These are phyloP conservation scores for Stephania japonica DNA, from an alignment of 164 flowering plant genomes.

Conservation along the genomic window DNA sequence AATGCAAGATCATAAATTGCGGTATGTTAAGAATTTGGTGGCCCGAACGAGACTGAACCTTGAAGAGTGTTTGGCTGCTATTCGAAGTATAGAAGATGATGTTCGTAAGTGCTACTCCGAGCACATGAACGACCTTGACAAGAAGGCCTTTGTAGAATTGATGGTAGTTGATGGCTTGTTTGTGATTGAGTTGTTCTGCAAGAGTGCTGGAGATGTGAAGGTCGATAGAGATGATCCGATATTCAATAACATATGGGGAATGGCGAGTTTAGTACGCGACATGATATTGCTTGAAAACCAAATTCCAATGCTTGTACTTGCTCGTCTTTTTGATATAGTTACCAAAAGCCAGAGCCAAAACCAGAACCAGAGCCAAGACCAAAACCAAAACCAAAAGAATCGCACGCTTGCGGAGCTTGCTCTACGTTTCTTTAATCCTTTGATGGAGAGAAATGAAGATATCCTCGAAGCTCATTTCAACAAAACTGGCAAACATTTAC, in stretches of 20 bases:
- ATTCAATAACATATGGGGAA: slow-evolving; percentile 35
- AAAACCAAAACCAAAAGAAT: not conserved
- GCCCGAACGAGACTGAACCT: slow-evolving; percentile 16
- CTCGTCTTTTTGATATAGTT: not conserved
- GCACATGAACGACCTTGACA: slow-evolving; percentile 17
- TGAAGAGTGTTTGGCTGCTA: slow-evolving; percentile 12
- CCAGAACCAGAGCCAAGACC: not conserved
- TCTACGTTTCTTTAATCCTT: slow-evolving; percentile 3
- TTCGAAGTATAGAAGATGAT: slow-evolving; percentile 31
- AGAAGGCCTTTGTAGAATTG: slow-evolving; percentile 48
- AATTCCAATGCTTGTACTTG: slow-evolving; percentile 27
- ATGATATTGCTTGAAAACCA: slow-evolving; percentile 60
- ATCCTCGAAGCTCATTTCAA: not conserved
- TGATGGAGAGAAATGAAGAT: slow-evolving; percentile 2
- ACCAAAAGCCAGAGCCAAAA: not conserved
- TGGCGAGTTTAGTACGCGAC: slow-evolving; percentile 41
- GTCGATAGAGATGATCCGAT: slow-evolving; percentile 32
- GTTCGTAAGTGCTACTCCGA: slow-evolving; percentile 48
- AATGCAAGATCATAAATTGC: slow-evolving; percentile 48
- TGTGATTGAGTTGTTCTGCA: slow-evolving; percentile 35
- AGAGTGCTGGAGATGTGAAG: not conserved
- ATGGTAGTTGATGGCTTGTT: slow-evolving; percentile 57
- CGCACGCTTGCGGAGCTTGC: slow-evolving; percentile 5
- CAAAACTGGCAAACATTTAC: slow-evolving; percentile 4
- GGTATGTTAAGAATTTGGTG: slow-evolving; percentile 21